These are phyloP conservation scores for Aristolochia fimbriata DNA, from an alignment of 164 flowering plant genomes.

Conservation along the genomic window DNA sequence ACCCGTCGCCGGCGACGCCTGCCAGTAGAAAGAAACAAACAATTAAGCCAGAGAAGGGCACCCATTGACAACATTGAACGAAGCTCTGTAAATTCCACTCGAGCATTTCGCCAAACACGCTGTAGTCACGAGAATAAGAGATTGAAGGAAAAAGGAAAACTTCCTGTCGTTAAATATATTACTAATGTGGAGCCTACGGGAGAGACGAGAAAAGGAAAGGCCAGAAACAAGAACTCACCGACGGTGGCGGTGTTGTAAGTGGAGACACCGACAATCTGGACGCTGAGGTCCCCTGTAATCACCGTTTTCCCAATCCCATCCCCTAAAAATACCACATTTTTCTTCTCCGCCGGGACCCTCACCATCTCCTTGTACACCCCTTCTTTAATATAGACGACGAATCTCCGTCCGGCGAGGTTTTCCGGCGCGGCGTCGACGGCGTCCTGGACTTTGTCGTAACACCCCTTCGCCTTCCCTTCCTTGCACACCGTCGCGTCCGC, in stretches of 20 bases:
- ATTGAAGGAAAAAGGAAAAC: too few species aligned
- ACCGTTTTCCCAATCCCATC: conserved; percentile 92
- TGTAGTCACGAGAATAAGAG: too few species aligned
- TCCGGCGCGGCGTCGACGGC: conserved; percentile 71
- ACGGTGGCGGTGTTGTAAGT: conserved; percentile 78
- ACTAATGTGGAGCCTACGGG: too few species aligned
- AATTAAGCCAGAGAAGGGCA: background rate
- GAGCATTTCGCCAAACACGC: too few species aligned
- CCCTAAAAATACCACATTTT: conserved; percentile 71
- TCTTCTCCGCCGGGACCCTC: conserved; percentile 58
- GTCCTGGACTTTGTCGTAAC: conserved; percentile 39
- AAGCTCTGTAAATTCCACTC: too few species aligned
- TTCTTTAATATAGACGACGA: conserved; percentile 58
- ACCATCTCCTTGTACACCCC: conserved; percentile 78
- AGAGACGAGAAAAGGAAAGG: too few species aligned
- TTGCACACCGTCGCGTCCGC: conserved; percentile 68
- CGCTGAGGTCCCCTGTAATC: conserved; percentile 55
- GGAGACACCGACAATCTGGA: conserved; percentile 42
- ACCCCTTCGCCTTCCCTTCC: conserved; percentile 25
- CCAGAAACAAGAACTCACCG: too few species aligned
- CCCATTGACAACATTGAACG: too few species aligned
- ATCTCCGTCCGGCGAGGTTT: conserved; percentile 18
- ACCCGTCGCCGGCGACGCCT: conserved; percentile 18
- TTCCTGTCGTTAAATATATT: background rate
- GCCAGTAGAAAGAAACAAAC: background rate